Conservation (phyloP, 2,329 filamentous ascomycete genomes). For the Curvularia hawaiiensis region DNA sequence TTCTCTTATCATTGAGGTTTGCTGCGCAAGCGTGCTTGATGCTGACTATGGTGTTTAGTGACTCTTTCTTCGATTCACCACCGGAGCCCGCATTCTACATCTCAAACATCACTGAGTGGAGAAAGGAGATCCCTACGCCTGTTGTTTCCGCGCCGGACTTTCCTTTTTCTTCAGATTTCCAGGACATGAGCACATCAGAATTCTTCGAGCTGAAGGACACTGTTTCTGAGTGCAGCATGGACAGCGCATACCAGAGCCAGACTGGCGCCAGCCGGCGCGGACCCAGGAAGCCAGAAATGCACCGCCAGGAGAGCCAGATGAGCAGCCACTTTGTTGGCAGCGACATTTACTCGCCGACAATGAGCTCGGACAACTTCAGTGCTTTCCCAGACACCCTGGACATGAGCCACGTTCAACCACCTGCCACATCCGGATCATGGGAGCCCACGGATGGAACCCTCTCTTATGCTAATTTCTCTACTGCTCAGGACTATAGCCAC, state of each 20-base stretch:
- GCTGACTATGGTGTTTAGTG: conserved; percentile 48
- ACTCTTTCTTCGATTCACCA: conserved; percentile 46
- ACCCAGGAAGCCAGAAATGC: conserved; percentile 34
- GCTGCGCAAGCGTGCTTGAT: conserved; percentile 25
- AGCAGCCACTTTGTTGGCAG: conserved; percentile 38
- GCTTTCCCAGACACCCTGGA: conserved; percentile 41
- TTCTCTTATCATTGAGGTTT: conserved; percentile 20
- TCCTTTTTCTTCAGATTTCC: conserved; percentile 42
- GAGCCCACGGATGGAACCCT: conserved; percentile 40
- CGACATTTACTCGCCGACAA: conserved; percentile 44
- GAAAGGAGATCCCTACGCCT: conserved; percentile 46
- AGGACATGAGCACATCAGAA: conserved; percentile 44
- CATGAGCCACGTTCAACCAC: conserved; percentile 42
- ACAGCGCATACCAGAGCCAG: conserved; percentile 51
- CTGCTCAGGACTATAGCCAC: conserved; percentile 44
- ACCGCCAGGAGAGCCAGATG: conserved; percentile 39
- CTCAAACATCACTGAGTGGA: conserved; percentile 50
- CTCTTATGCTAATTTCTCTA: conserved; percentile 46
- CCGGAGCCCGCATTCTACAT: conserved; percentile 42
- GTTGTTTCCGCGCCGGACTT: conserved; percentile 42
- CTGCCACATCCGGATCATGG: conserved; percentile 36
- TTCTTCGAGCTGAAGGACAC: conserved; percentile 45
- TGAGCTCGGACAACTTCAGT: conserved; percentile 45
- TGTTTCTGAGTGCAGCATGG: conserved; percentile 50
- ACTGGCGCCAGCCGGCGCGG: conserved; percentile 44